A percentile compares a stretch with the other conserved stretches of the same genome.
These are phyloP conservation scores for Begonia masoniana DNA, from an alignment of 306 rosid species.

Conservation along the genomic window DNA sequence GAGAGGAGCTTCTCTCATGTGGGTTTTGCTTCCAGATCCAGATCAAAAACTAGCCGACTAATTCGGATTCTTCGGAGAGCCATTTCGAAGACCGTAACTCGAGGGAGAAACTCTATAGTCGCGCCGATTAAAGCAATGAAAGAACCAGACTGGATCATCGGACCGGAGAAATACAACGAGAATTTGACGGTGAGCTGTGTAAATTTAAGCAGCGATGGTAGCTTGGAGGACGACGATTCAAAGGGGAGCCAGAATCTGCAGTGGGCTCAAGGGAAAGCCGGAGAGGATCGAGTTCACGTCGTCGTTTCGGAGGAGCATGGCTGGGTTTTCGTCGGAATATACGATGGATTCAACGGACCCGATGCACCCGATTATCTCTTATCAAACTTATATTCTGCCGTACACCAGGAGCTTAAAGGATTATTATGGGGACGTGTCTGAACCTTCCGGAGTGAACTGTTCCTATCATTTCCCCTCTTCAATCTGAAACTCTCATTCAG, in stretches of 20 bases:
- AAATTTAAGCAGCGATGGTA: conserved; percentile 87
- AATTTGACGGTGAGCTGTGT: conserved; percentile 60
- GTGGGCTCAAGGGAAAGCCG: conserved; percentile 99
- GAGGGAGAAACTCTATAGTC: conserved; percentile 62
- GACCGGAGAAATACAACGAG: conserved; percentile 56
- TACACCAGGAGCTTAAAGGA: conserved; percentile 81
- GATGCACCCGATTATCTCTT: conserved; percentile 91
- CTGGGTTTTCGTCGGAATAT: conserved; percentile 97
- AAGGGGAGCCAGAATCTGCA: conserved; percentile 76
- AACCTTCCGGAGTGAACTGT: conserved; percentile 11
- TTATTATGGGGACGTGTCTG: conserved; percentile 68
- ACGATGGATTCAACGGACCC: conserved; percentile 93
- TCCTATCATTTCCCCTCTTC: conserved; percentile 21
- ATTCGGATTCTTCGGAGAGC: conserved; percentile 53
- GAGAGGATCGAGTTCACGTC: conserved; percentile 93
- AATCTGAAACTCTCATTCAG: conserved; percentile 15
- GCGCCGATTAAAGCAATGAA: conserved; percentile 60
- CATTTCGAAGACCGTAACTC: conserved; percentile 53
- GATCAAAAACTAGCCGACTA: conserved; percentile 42
- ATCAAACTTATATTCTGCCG: conserved; percentile 56
- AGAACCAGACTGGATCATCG: conserved; percentile 65
- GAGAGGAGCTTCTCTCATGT: conserved; percentile 84
- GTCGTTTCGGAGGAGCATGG: conserved; percentile 96
- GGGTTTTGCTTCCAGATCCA: conserved; percentile 30
- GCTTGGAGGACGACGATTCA: conserved; percentile 78